Percentiles rank a stretch among this genome's conserved stretches.
Conservation (phyloP, 2,329 filamentous ascomycete genomes). For the Sclerotiophoma versabilis region DNA sequence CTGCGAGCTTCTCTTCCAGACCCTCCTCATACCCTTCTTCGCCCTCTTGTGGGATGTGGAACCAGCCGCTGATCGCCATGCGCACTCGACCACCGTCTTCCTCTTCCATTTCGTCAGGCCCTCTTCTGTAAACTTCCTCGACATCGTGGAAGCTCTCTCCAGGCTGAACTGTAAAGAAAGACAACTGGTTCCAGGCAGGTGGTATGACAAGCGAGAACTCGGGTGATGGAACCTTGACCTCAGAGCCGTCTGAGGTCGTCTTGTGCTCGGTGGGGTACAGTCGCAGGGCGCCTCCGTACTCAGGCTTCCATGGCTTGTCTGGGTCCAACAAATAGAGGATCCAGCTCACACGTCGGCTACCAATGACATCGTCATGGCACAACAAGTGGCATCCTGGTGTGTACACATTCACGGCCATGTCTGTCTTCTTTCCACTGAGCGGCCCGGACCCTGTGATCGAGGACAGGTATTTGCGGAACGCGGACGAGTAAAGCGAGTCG, state of each 20-base stretch:
- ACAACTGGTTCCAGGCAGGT: conserved; percentile 95
- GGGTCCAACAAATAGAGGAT: conserved; percentile 96
- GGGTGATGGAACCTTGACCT: conserved; percentile 80
- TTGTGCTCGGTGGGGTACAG: conserved; percentile 76
- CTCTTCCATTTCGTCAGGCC: conserved; percentile 66
- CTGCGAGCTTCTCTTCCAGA: conserved; percentile 84
- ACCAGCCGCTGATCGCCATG: conserved; percentile 99
- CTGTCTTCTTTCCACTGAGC: conserved; percentile 90
- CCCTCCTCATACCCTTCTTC: conserved; percentile 92
- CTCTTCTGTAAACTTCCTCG: conserved; percentile 87
- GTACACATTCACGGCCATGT: conserved; percentile 99
- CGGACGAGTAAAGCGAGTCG: conserved; percentile 89
- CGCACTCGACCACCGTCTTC: conserved; percentile 78
- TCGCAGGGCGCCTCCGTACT: conserved; percentile 92
- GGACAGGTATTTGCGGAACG: conserved; percentile 89
- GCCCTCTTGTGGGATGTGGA: conserved; percentile 93
- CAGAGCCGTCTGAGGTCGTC: conserved; percentile 72
- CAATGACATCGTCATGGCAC: conserved; percentile 98
- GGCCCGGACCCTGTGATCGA: conserved; percentile 85
- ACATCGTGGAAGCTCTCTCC: conserved; percentile 99
- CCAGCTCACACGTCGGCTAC: conserved; percentile 93
- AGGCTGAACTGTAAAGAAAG: conserved; percentile 97
- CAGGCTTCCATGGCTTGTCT: conserved; percentile 84
- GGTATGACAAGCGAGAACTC: conserved; percentile 84
- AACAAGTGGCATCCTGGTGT: conserved; percentile 94